Evolutionary conservation across 805 yeast genomes (phyloP).

Genomic region (Alloascoidea africana): DNA sequence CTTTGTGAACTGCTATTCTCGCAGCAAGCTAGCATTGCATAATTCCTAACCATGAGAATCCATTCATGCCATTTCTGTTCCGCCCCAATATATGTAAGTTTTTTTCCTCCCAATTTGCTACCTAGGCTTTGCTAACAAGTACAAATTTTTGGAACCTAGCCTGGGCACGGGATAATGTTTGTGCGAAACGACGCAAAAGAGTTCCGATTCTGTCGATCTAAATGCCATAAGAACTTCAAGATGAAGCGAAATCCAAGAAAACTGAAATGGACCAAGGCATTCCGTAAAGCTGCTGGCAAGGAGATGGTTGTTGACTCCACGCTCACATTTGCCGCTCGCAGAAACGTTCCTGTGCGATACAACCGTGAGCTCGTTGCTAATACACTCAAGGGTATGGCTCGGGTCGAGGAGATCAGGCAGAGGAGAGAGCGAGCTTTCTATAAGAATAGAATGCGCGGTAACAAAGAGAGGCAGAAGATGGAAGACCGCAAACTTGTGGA

Average conservation of each 20-base stretch:
- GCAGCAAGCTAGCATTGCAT: too few species aligned
- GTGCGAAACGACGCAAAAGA: conserved; percentile 98
- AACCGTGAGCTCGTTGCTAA: conserved; percentile 92
- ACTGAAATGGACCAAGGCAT: conserved; percentile 96
- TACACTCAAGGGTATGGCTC: conserved; percentile 87
- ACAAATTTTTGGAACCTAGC: conserved; percentile 17
- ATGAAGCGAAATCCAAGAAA: conserved; percentile 98
- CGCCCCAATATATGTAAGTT: conserved; percentile 65
- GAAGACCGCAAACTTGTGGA: conserved; percentile 83
- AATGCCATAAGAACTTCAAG: conserved; percentile 94
- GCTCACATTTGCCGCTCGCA: conserved; percentile 88
- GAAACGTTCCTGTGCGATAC: conserved; percentile 96
- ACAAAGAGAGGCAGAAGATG: conserved; percentile 73
- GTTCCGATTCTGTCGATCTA: conserved; percentile 93
- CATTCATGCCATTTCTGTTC: conserved; percentile 94
- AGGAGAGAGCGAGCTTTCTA: conserved; percentile 97
- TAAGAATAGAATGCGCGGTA: conserved; percentile 98
- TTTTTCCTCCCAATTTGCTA: conserved; percentile 4
- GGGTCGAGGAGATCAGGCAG: conserved; percentile 91
- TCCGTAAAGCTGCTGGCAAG: conserved; percentile 97
- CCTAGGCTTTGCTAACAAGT: conserved; percentile 2
- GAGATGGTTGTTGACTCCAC: conserved; percentile 97
- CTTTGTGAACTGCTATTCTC: too few species aligned
- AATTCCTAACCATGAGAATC: too few species aligned
- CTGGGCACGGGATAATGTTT: conserved; percentile 91